Percentiles rank a stretch among this genome's conserved stretches.
Conservation (phyloP, 108 stramenopile species). For the Fragilaria crotonensis region DNA sequence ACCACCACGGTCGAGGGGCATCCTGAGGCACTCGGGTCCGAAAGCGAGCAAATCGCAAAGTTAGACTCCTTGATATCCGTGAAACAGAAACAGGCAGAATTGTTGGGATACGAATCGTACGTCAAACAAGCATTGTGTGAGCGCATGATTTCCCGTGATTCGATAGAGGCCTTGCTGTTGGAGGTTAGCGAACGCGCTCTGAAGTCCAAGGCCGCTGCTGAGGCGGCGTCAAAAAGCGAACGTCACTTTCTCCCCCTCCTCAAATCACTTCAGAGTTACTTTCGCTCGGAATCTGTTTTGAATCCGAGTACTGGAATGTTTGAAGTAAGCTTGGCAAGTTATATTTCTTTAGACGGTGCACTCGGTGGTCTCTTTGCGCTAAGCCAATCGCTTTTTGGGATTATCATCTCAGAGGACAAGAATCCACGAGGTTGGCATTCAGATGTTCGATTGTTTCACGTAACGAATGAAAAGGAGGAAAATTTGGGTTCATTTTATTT, state of each 20-base stretch:
- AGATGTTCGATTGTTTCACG: constrained; percentile 13
- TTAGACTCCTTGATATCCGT: not conserved
- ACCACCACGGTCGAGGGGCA: not conserved
- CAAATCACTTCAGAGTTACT: no score
- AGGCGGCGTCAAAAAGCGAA: no score
- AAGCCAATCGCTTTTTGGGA: constrained; percentile 3
- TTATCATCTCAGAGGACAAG: constrained; percentile 2
- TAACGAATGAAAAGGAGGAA: not conserved
- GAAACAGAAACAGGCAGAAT: not conserved
- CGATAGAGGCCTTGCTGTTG: no score
- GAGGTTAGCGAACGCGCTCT: not conserved
- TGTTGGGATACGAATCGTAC: constrained; percentile 3
- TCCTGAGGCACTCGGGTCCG: not conserved
- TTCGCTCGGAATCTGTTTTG: no score
- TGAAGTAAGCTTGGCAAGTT: not conserved
- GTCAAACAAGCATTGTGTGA: not conserved
- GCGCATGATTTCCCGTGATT: not conserved
- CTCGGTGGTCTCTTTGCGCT: constrained; percentile 7
- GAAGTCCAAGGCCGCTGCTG: not conserved
- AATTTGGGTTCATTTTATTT: constrained; percentile 7
- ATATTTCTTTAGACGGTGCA: constrained; percentile 6
- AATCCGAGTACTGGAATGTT: not conserved
- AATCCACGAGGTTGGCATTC: constrained; percentile 3
- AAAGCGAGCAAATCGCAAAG: not conserved
- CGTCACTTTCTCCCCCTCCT: no score